A percentile compares a stretch with the other conserved stretches of the same genome.
Conservation (phyloP, 306 rosid genomes). For the Psophocarpus tetragonolobus region DNA sequence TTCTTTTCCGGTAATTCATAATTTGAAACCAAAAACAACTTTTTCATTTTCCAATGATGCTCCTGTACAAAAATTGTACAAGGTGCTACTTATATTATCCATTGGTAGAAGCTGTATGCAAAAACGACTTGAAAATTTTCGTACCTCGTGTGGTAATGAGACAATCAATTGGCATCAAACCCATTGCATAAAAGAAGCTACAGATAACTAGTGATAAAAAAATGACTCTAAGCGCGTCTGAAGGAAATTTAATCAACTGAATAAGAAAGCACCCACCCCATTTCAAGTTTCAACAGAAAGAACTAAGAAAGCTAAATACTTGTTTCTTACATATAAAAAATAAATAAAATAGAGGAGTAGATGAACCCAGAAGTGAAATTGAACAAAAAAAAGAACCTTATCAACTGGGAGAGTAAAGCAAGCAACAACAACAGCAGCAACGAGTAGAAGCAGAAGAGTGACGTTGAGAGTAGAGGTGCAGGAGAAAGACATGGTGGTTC, state of each 20-base stretch:
- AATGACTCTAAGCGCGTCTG: background rate
- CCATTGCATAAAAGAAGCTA: background rate
- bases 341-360: background rate
- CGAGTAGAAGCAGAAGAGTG: conserved; percentile 53
- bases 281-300: background rate
- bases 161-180: background rate
- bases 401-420: conserved; percentile 73
- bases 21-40: background rate
- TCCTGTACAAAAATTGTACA: background rate
- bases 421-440: conserved; percentile 55
- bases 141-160: background rate
- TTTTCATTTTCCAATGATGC: background rate
- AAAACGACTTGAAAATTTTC: background rate
- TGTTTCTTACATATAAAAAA: background rate
- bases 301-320: background rate
- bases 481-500: conserved; percentile 45
- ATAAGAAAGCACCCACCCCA: conserved; percentile 9
- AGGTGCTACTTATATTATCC: background rate
- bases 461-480: conserved; percentile 59
- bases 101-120: background rate
- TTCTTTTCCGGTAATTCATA: background rate
- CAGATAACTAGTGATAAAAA: background rate
- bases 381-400: conserved; percentile 51
- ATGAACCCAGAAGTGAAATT: conserved; percentile 17
- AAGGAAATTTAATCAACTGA: background rate